phyloP scores from a whole-genome alignment of 805 yeast genomes.

The Grigorovia transvaalensis region DNA sequence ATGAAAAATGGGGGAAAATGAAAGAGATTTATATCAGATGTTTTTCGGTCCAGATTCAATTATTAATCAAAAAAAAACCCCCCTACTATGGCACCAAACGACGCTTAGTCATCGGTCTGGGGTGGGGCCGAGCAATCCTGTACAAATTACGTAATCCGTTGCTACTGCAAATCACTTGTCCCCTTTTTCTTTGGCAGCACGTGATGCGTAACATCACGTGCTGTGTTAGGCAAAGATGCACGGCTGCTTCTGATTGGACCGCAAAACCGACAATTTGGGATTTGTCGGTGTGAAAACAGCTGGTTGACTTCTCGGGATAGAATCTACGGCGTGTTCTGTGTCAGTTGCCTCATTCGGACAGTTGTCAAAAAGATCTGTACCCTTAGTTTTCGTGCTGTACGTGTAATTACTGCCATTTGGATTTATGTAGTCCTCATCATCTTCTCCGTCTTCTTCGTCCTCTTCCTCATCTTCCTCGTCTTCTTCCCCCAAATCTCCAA shows the following conservation, averaged over 20 bases:
- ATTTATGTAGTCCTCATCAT: too few species aligned
- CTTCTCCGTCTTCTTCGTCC: neutral
- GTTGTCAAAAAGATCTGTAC: too few species aligned
- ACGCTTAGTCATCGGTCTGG: neutral
- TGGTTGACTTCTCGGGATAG: too few species aligned
- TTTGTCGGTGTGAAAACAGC: too few species aligned
- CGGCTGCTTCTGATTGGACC: neutral
- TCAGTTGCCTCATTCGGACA: too few species aligned
- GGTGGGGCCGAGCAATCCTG: neutral
- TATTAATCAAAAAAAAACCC: neutral
- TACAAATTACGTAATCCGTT: neutral
- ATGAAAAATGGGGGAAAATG: neutral
- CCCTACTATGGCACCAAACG: neutral
- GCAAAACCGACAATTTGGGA: neutral
- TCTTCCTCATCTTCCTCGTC: neutral
- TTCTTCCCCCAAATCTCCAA: neutral
- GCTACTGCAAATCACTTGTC: neutral
- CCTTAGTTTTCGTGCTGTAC: too few species aligned
- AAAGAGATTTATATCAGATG: neutral
- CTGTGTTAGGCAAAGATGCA: neutral
- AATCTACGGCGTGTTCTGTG: too few species aligned
- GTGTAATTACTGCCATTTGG: too few species aligned
- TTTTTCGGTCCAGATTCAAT: neutral
- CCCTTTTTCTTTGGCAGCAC: too few species aligned
- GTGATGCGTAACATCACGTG: neutral